Evolutionary conservation across 1,139 yeast species (phyloP), one percentile per base, ranked within the genome.

Genomic region (Scheffersomyces insectosa): DNA sequence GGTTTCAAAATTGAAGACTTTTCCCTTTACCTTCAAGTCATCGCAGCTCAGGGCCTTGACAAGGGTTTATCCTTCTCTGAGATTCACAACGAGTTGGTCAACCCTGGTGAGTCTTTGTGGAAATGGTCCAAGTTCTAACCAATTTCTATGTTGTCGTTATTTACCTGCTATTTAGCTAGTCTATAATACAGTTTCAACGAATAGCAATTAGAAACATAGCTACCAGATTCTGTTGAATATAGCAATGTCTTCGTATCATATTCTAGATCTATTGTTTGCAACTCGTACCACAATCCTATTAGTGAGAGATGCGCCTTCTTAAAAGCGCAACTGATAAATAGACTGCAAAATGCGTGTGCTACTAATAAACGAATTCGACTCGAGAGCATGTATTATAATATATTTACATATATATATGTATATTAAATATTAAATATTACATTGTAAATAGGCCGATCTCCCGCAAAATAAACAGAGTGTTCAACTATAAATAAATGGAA

Each of bases 101-200:
- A 82, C 57, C 86, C 86, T 2, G 70, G 69, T 16, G 78, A 77
- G 57, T 58, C 66, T 2, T 53, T 74, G 39, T 82, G 82, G 77
- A 73, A 72, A 52, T 81, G 85, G 85, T 66, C 59, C 15, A 66
- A 61, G 43, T 68, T 38, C 42, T 54, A 47, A 34, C 10, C 6
- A 15, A 30, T 7, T 30, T 31, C 11, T 31, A 8, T 20, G 6
- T 15, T 5, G 9, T 6, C 10, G 3, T 5, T 16, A 5, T 16
- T 16, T 16, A 16, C 6, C 5, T 16, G 5, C 20, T 16, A 16
- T 16, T 16, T 16, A 16, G 20, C 5, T 16, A 5, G 5, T 16
- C 5, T 5, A 16, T 16, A 16, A 16, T 5, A 16, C 20, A 16
- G 5, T 16, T n/a, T n/a, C n/a, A n/a, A n/a, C n/a, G n/a, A n/a